phyloP scores from a whole-genome alignment of 305 asterid species.

The Fraxinus sp. region DNA sequence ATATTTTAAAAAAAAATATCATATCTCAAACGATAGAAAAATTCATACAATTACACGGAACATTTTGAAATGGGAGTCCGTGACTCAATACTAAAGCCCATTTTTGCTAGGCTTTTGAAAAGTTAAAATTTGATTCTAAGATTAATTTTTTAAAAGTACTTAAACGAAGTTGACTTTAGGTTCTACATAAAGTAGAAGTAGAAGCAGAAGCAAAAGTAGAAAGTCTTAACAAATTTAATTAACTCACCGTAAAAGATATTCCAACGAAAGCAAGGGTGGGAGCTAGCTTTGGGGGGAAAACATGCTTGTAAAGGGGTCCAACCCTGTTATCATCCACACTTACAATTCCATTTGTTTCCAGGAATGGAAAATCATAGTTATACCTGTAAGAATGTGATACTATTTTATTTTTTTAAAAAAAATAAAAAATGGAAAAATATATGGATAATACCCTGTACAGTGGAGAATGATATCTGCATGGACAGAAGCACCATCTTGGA shows the following conservation, averaged over 20 bases:
- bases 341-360: conserved; percentile 48
- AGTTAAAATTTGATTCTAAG: no score
- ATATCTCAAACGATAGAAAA: no score
- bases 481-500: conserved; percentile 47
- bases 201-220: no score
- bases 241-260: background rate
- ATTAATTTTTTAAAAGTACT: no score
- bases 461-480: conserved; percentile 55
- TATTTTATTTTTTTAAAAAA: background rate
- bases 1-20: no score
- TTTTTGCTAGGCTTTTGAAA: no score
- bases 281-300: conserved; percentile 57
- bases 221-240: background rate
- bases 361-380: conserved; percentile 44
- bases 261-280: conserved; percentile 53
- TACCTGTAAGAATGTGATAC: conserved; percentile 27
- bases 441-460: conserved; percentile 51
- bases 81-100: no score
- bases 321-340: conserved; percentile 50
- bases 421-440: background rate
- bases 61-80: no score
- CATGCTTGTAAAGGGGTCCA: conserved; percentile 55
- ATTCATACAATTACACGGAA: no score
- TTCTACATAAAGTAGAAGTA: no score
- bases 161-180: no score